A percentile compares a stretch with the other conserved stretches of the same genome.
phyloP scores from a whole-genome alignment of 306 rosid genomes.

The Malus orientalis region DNA sequence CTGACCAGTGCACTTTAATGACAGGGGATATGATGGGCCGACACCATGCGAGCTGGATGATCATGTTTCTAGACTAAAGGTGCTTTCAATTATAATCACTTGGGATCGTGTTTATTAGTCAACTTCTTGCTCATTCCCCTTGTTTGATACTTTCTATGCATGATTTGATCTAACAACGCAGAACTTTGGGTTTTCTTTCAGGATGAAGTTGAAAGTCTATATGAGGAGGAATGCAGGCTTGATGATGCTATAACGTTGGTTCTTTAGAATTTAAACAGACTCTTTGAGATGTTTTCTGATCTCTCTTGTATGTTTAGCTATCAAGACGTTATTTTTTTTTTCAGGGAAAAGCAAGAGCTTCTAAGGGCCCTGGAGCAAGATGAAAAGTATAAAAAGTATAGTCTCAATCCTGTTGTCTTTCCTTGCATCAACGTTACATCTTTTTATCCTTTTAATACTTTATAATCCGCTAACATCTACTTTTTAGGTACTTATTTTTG shows the following conservation, averaged over 20 bases:
- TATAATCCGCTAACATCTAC: conserved; percentile 18
- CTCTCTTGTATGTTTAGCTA: conserved; percentile 13
- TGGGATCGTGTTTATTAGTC: conserved; percentile 2
- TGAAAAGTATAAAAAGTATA: conserved; percentile 45
- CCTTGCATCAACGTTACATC: neutral
- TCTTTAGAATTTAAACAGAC: conserved; percentile 2
- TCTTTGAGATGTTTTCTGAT: conserved; percentile 1
- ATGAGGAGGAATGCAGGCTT: conserved; percentile 48
- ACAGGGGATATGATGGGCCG: conserved; percentile 43
- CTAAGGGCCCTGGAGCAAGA: conserved; percentile 42
- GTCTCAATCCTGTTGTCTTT: conserved; percentile 2
- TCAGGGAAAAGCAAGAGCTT: conserved; percentile 61
- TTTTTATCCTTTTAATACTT: conserved; percentile 16
- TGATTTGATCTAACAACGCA: neutral
- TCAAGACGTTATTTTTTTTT: conserved; percentile 18
- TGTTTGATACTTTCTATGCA: too few species aligned
- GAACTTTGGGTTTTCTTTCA: conserved; percentile 27
- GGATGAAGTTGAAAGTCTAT: conserved; percentile 61
- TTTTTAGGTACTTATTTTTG: conserved; percentile 49
- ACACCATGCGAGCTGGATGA: conserved; percentile 34
- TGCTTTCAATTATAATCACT: conserved; percentile 11
- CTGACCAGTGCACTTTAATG: conserved; percentile 5
- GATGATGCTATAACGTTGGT: conserved; percentile 64
- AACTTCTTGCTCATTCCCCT: neutral
- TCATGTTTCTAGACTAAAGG: conserved; percentile 40